A percentile compares a stretch with the other conserved stretches of the same genome.
Evolutionary conservation across 768 basidiomycete genomes (phyloP).

Genomic region (Boletus reticulatus): DNA sequence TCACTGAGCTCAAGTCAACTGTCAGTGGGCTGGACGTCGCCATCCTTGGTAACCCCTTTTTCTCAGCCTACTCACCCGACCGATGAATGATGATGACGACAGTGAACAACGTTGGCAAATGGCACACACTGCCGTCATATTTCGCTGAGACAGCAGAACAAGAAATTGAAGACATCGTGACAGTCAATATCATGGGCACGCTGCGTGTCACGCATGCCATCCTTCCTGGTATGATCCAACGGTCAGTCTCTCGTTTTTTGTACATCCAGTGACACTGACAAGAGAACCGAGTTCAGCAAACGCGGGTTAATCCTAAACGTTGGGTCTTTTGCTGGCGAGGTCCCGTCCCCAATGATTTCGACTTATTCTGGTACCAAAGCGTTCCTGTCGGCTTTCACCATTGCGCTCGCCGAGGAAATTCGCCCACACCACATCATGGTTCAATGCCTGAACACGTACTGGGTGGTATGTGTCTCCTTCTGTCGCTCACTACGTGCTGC

Average conservation of each 20-base stretch:
- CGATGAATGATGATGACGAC: neutral
- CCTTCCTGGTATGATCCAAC: constrained; percentile 79
- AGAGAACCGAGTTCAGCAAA: constrained; percentile 45
- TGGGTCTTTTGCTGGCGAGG: constrained; percentile 86
- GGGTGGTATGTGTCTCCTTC: constrained; percentile 64
- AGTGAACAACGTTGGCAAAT: constrained; percentile 98
- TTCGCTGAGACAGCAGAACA: constrained; percentile 71
- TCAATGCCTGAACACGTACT: constrained; percentile 87
- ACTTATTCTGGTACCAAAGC: constrained; percentile 93
- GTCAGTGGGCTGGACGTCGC: constrained; percentile 64
- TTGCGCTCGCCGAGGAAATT: constrained; percentile 85
- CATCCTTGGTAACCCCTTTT: constrained; percentile 59
- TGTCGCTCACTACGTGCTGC: neutral
- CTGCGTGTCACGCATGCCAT: constrained; percentile 76
- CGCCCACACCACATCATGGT: constrained; percentile 71
- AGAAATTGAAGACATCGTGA: constrained; percentile 81
- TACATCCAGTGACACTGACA: neutral
- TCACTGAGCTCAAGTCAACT: constrained; percentile 47
- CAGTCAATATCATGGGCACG: constrained; percentile 83
- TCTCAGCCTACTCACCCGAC: neutral
- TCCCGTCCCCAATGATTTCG: constrained; percentile 91
- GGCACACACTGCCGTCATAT: constrained; percentile 83
- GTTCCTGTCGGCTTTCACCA: constrained; percentile 83
- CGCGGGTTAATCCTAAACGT: constrained; percentile 87
- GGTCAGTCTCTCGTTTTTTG: constrained; percentile 38